Evolutionary conservation across 257 asterid genomes (phyloP).

Genomic region (Nicotiana tabacum): DNA sequence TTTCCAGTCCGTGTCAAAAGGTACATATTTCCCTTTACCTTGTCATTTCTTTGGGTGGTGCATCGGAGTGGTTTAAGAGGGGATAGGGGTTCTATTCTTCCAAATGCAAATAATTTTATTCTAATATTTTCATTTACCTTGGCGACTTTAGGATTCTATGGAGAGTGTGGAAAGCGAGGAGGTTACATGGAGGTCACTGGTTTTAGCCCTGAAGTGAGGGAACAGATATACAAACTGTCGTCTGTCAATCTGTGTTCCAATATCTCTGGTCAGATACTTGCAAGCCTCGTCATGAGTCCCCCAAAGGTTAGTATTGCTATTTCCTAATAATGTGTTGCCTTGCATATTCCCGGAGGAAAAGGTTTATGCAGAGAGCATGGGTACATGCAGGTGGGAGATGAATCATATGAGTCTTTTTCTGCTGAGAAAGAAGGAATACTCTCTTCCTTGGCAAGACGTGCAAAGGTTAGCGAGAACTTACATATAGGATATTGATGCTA

Average conservation of each 20-base stretch:
- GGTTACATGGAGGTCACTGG: conserved; percentile 98
- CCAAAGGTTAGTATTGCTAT: conserved; percentile 54
- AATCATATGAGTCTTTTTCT: conserved; percentile 71
- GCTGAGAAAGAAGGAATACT: conserved; percentile 82
- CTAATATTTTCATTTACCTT: neutral
- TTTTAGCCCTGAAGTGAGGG: conserved; percentile 75
- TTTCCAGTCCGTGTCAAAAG: conserved; percentile 94
- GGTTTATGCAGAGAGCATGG: neutral
- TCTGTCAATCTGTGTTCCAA: conserved; percentile 93
- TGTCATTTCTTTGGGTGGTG: neutral
- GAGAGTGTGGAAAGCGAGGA: conserved; percentile 97
- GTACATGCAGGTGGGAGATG: conserved; percentile 77
- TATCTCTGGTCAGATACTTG: conserved; percentile 93
- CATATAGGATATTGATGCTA: neutral
- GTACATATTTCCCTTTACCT: conserved; percentile 27
- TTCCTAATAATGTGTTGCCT: neutral
- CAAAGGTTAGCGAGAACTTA: conserved; percentile 54
- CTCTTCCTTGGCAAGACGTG: conserved; percentile 83
- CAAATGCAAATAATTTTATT: neutral
- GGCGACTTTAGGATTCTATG: conserved; percentile 62
- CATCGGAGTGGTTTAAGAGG: neutral
- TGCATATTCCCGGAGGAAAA: neutral
- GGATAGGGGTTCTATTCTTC: neutral
- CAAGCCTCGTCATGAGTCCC: conserved; percentile 92
- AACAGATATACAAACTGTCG: conserved; percentile 90